Evolutionary conservation across 2,329 filamentous ascomycete genomes (phyloP).

Genomic region (Scedosporium apiospermum): DNA sequence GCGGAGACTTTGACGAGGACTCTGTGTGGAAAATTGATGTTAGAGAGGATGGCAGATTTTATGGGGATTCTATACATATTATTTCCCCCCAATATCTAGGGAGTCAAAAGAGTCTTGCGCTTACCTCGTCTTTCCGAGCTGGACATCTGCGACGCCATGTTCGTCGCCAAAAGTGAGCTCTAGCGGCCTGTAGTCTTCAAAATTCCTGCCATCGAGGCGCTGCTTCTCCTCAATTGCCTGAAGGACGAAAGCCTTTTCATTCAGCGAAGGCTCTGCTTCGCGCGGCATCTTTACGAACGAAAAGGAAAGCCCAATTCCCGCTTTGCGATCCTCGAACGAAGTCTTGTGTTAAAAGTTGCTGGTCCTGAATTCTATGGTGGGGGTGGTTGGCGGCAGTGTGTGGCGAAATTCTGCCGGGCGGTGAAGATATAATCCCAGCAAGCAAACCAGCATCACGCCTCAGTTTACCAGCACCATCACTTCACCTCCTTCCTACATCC

Average conservation of each 20-base stretch:
- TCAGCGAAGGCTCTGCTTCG: constrained; percentile 81
- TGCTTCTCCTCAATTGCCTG: constrained; percentile 73
- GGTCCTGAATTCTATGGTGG: constrained; percentile 12
- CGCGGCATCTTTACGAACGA: constrained; percentile 60
- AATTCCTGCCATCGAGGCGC: constrained; percentile 72
- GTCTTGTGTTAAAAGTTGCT: neutral
- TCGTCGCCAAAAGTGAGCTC: constrained; percentile 80
- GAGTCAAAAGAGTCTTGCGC: constrained; percentile 7
- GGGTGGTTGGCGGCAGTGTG: constrained; percentile 1
- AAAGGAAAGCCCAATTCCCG: neutral
- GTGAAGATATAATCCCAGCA: constrained; percentile 19
- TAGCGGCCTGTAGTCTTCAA: constrained; percentile 71
- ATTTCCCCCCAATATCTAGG: neutral
- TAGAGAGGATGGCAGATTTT: no score
- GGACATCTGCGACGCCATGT: constrained; percentile 80
- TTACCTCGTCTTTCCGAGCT: constrained; percentile 82
- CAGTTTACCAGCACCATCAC: no score
- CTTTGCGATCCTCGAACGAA: neutral
- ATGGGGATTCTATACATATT: neutral
- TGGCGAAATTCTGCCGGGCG: constrained; percentile 39
- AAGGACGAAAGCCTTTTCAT: constrained; percentile 78
- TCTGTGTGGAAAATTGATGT: constrained; percentile 35
- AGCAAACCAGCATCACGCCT: neutral
- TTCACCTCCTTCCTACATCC: neutral
- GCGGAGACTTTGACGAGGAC: constrained; percentile 78